phyloP scores from a whole-genome alignment of 148 eudicot genomes.

The Vaccinium vitisidaea region DNA sequence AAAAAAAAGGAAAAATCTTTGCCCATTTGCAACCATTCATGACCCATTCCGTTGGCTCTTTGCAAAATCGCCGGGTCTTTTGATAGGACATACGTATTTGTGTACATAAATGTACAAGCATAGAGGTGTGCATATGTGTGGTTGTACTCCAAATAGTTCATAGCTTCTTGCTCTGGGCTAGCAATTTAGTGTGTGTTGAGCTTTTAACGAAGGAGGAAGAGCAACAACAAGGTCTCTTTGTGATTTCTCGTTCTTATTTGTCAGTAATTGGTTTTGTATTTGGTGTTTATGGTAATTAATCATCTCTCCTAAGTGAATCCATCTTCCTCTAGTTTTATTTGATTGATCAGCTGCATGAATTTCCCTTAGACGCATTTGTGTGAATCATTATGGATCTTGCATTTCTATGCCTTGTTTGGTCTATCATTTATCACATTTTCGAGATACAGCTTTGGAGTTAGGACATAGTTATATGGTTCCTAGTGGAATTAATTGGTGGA shows the following conservation, averaged over 20 bases:
- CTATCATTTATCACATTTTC: background rate
- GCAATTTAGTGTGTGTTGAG: background rate
- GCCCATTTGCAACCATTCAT: background rate
- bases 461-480: background rate
- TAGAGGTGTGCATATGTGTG: background rate
- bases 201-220: background rate
- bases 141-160: background rate
- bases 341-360: background rate
- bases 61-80: background rate
- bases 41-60: background rate
- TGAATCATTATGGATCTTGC: background rate
- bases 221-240: background rate
- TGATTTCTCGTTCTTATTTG: background rate
- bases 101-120: background rate
- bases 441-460: background rate
- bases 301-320: too few species aligned
- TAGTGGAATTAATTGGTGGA: background rate
- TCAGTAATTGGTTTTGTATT: background rate
- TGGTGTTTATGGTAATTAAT: background rate
- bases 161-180: background rate
- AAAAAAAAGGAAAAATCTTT: background rate
- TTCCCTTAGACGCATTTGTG: background rate
- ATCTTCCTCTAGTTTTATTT: background rate
- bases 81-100: background rate
- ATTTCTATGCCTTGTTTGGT: background rate